These are phyloP conservation scores for Cornus suecica DNA, from an alignment of 148 eudicot species.

Conservation along the genomic window DNA sequence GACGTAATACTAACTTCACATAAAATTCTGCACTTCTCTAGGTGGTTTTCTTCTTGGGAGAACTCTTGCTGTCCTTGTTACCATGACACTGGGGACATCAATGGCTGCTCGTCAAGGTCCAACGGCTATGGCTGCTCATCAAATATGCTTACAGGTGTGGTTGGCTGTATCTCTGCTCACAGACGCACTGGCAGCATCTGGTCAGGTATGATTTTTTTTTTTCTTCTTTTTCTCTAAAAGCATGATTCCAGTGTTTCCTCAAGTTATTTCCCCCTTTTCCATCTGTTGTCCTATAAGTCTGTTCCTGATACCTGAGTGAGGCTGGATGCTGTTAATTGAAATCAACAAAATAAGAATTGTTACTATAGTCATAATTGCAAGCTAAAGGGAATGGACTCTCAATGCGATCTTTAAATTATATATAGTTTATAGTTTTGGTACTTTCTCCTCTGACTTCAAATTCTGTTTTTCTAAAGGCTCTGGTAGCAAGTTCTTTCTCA, in stretches of 20 bases:
- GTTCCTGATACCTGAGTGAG: not conserved
- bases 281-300: not conserved
- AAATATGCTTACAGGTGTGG: constrained; percentile 80
- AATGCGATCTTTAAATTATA: not conserved
- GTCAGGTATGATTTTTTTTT: constrained; percentile 56
- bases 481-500: constrained; percentile 77
- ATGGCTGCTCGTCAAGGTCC: constrained; percentile 92
- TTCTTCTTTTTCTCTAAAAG: constrained; percentile 5
- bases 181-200: constrained; percentile 86
- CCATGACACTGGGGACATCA: constrained; percentile 65
- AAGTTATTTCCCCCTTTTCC: not conserved
- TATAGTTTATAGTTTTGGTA: not conserved
- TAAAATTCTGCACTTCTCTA: constrained; percentile 8
- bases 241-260: not conserved
- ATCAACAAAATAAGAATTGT: not conserved
- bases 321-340: not conserved
- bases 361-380: not conserved
- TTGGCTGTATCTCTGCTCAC: constrained; percentile 75
- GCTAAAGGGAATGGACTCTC: not conserved
- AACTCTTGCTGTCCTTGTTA: constrained; percentile 62
- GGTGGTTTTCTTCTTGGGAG: constrained; percentile 80
- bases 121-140: constrained; percentile 78
- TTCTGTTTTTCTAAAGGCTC: constrained; percentile 51
- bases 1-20: not conserved
- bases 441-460: not conserved